Evolutionary conservation across 2,329 filamentous ascomycete species (phyloP).

Genomic region (Colletotrichum sublineola): DNA sequence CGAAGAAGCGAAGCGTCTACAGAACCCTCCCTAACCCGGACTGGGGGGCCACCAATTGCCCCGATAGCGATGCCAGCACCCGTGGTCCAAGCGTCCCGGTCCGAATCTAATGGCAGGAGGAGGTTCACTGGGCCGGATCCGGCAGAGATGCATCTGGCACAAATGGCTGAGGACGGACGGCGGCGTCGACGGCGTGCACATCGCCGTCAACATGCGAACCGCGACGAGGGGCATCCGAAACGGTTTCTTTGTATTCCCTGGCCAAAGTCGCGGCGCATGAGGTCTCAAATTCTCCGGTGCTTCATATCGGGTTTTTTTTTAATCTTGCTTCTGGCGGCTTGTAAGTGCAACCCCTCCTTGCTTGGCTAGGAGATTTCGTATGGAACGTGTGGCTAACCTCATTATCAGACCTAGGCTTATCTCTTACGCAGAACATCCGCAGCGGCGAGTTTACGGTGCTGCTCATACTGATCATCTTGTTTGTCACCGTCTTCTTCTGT

Average conservation of each 20-base stretch:
- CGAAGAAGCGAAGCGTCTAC: slow-evolving; percentile 25
- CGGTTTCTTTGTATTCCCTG: slow-evolving; percentile 68
- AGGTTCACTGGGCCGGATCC: slow-evolving; percentile 59
- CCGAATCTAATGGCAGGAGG: slow-evolving; percentile 22
- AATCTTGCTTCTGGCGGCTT: slow-evolving; percentile 70
- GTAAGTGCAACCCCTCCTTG: slow-evolving; percentile 64
- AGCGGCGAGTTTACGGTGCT: slow-evolving; percentile 83
- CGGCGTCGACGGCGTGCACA: slow-evolving; percentile 49
- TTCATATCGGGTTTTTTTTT: slow-evolving; percentile 76
- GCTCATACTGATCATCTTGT: slow-evolving; percentile 81
- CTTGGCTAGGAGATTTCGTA: background rate
- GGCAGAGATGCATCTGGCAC: slow-evolving; percentile 62
- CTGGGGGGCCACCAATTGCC: background rate
- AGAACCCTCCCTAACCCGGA: slow-evolving; percentile 37
- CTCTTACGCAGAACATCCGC: slow-evolving; percentile 73
- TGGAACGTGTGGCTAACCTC: slow-evolving; percentile 5
- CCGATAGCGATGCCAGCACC: slow-evolving; percentile 23
- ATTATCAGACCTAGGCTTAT: slow-evolving; percentile 77
- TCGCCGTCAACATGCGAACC: slow-evolving; percentile 41
- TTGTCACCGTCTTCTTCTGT: slow-evolving; percentile 83
- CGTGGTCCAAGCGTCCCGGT: slow-evolving; percentile 24
- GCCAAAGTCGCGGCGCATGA: slow-evolving; percentile 66
- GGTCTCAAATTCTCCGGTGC: slow-evolving; percentile 69
- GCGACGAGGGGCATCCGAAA: slow-evolving; percentile 49
- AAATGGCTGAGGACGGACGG: slow-evolving; percentile 57